These are phyloP conservation scores for Apiospora pterosperma DNA, from an alignment of 2,329 filamentous ascomycete genomes.

Conservation along the genomic window DNA sequence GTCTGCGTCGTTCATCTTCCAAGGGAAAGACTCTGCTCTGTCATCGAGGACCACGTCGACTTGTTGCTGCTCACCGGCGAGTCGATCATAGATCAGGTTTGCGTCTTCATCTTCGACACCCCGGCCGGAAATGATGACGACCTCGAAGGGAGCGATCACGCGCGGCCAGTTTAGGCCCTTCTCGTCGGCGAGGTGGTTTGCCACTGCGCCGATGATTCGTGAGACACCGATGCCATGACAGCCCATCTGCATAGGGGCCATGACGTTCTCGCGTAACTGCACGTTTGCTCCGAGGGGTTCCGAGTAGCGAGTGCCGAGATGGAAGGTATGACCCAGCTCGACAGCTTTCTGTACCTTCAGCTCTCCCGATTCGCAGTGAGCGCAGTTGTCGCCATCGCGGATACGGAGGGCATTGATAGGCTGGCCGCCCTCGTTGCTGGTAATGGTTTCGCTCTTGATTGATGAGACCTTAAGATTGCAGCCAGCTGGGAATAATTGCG, in stretches of 20 bases:
- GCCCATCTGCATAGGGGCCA: constrained; percentile 78
- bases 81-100: constrained; percentile 57
- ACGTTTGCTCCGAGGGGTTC: constrained; percentile 67
- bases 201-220: constrained; percentile 82
- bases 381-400: constrained; percentile 67
- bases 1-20: constrained; percentile 90
- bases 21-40: constrained; percentile 62
- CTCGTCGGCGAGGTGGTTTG: constrained; percentile 68
- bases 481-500: constrained; percentile 13
- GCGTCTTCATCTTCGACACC: constrained; percentile 45
- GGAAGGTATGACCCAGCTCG: constrained; percentile 93
- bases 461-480: constrained; percentile 10
- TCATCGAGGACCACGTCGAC: constrained; percentile 76
- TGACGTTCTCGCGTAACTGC: constrained; percentile 34
- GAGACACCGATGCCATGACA: constrained; percentile 95
- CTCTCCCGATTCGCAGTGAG: constrained; percentile 60
- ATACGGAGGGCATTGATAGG: constrained; percentile 63
- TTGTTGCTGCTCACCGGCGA: constrained; percentile 32
- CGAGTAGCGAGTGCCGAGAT: constrained; percentile 87
- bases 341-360: constrained; percentile 71
- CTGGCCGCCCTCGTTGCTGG: constrained; percentile 20
- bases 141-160: constrained; percentile 80
- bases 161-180: constrained; percentile 85
- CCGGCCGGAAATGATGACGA: constrained; percentile 58
- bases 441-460: constrained; percentile 15